Evolutionary conservation across 208 protist genomes (phyloP), one percentile per base, ranked within the genome.

Genomic region (Trypanosoma lewisi): DNA sequence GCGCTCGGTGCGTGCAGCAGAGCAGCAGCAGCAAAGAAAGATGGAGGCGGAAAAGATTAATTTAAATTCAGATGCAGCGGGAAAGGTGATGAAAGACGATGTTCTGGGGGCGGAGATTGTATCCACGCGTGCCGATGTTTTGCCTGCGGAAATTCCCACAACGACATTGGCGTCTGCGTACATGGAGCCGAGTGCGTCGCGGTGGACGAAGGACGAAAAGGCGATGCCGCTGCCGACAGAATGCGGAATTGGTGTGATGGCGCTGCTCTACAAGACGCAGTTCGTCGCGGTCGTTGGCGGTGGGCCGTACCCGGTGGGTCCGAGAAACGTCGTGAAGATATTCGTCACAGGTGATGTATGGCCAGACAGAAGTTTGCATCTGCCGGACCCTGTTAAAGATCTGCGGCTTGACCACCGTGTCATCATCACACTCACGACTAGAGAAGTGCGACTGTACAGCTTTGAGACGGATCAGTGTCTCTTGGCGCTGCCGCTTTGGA

Each of bases 261-360:
- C 85, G 39, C 56, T 92, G 7, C 73, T 89, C 7, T 87, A 83
- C 47, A 69, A 85, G 52, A 78, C 80, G 36, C 65, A 73, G 16
- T 78, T 77, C 61, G 44, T 92, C 23, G 82, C 85, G 16, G 48
- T 83, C n/a, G 82, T 86, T 0, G 85, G 80, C 5, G 82, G 82
- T 37, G 82, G 80, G 0, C 71, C 74, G 14, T 80, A 79, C 19
- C 82, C 85, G 48, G 70, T 85, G 56, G 74, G 73, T 0, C 51
- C 53, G 11, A 61, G 55, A 16, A 73, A 83, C 39, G 36, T 57
- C 11, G 64, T 74, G 2, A 63, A 69, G 19, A 19, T 74, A n/a
- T 66, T 67, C 50, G 47, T 63, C 34, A 28, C 36, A 12, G 68
- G 57, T 34, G 41, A 31, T 17, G 44, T 61, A 2, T 62, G 48